phyloP scores from a whole-genome alignment of 2,329 filamentous ascomycete species.

The Kalmusia sp. region DNA sequence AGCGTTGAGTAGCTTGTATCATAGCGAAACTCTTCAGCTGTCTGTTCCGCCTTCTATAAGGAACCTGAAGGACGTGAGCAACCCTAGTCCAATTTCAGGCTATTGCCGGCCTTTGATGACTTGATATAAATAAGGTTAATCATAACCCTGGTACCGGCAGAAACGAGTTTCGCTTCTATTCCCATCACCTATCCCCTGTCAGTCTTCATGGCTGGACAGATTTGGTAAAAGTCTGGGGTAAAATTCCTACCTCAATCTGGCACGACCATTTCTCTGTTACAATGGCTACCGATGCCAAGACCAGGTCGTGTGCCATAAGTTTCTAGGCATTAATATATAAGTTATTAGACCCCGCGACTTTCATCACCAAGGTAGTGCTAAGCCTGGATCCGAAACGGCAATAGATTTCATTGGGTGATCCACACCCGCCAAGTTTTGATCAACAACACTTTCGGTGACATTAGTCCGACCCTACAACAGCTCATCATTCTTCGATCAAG shows the following conservation, averaged over 20 bases:
- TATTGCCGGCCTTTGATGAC: conserved; percentile 15
- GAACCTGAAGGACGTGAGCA: conserved; percentile 11
- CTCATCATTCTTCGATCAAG: background rate
- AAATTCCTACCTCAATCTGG: background rate
- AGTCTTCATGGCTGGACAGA: conserved; percentile 6
- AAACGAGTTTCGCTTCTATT: background rate
- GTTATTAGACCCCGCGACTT: background rate
- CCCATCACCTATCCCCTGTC: background rate
- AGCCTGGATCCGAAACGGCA: background rate
- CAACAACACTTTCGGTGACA: background rate
- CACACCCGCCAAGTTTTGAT: background rate
- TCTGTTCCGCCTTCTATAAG: conserved; percentile 10
- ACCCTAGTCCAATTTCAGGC: conserved; percentile 15
- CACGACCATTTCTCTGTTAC: background rate
- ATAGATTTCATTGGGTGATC: background rate
- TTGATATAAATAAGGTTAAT: conserved; percentile 15
- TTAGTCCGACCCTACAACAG: background rate
- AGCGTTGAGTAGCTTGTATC: conserved; percentile 7
- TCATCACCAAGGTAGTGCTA: background rate
- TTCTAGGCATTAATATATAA: conserved; percentile 10
- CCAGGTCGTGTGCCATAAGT: conserved; percentile 1
- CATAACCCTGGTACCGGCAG: conserved; percentile 9
- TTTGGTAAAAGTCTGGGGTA: conserved; percentile 1
- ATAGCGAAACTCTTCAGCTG: conserved; percentile 7
- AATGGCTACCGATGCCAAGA: conserved; percentile 8